Evolutionary conservation across 495 filamentous ascomycete genomes (phyloP).

Genomic region (Aspergillus olivimuriae): DNA sequence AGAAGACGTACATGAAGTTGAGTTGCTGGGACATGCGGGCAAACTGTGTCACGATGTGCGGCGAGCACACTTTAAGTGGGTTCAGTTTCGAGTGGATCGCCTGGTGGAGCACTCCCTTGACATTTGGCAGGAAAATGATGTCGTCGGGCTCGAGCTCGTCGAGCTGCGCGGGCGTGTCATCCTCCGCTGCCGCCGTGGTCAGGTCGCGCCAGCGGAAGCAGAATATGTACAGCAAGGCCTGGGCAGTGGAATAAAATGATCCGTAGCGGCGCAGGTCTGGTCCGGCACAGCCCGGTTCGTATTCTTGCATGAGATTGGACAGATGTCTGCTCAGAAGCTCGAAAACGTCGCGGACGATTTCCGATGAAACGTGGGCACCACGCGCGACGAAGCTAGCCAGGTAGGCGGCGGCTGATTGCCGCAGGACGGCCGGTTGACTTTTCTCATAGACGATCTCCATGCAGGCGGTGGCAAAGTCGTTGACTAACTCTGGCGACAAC

Average conservation of each 20-base stretch:
- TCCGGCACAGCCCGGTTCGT: slow-evolving; percentile 64
- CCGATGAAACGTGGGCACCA: slow-evolving; percentile 69
- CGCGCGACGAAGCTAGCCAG: slow-evolving; percentile 88
- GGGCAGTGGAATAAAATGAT: slow-evolving; percentile 81
- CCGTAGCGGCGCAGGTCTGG: slow-evolving; percentile 79
- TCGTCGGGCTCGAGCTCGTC: slow-evolving; percentile 54
- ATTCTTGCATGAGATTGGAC: slow-evolving; percentile 54
- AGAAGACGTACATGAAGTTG: slow-evolving; percentile 78
- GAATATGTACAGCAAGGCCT: slow-evolving; percentile 90
- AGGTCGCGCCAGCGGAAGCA: slow-evolving; percentile 97
- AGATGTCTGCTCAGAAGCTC: slow-evolving; percentile 68
- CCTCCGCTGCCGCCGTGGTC: slow-evolving; percentile 48
- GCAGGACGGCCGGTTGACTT: slow-evolving; percentile 56
- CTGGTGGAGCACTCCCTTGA: slow-evolving; percentile 63
- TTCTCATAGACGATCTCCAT: slow-evolving; percentile 62
- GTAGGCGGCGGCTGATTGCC: slow-evolving; percentile 85
- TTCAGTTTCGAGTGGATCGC: slow-evolving; percentile 85
- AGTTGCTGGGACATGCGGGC: slow-evolving; percentile 79
- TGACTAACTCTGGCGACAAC: slow-evolving; percentile 62
- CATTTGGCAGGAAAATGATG: slow-evolving; percentile 62
- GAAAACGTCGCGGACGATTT: slow-evolving; percentile 71
- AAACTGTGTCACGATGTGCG: slow-evolving; percentile 83
- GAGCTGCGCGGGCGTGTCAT: slow-evolving; percentile 43
- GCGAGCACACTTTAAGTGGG: slow-evolving; percentile 93
- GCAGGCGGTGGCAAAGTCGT: slow-evolving; percentile 74